Conservation (phyloP, 2,329 filamentous ascomycete species). For the Pseudohalonectria lignicola region DNA sequence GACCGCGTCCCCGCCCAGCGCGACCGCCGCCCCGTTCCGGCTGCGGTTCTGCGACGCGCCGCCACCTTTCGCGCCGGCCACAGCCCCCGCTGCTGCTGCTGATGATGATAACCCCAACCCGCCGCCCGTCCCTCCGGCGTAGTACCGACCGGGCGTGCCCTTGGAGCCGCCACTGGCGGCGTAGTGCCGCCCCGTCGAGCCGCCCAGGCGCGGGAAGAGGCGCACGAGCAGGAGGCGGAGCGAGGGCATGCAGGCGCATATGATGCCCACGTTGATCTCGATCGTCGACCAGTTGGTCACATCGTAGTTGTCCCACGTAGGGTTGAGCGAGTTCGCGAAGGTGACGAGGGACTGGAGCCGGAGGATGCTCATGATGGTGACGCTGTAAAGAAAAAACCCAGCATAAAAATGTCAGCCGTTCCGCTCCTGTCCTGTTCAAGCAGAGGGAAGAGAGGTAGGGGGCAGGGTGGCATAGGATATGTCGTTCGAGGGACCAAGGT, state of each 20-base stretch:
- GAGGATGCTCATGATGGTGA: conserved; percentile 21
- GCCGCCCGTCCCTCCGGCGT: too few species aligned
- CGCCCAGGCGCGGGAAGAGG: conserved; percentile 13
- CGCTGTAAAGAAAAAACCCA: too few species aligned
- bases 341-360: conserved; percentile 17
- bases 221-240: conserved; percentile 16
- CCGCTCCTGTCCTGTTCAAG: too few species aligned
- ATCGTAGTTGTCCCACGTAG: conserved; percentile 17
- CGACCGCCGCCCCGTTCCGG: background rate
- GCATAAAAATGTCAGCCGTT: too few species aligned
- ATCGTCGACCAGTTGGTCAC: conserved; percentile 21
- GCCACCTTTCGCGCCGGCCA: background rate
- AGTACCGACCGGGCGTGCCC: too few species aligned
- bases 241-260: conserved; percentile 21
- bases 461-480: too few species aligned
- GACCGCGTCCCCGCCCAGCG: background rate
- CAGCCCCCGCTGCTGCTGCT: background rate
- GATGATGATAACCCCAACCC: background rate
- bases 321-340: conserved; percentile 17
- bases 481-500: too few species aligned
- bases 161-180: too few species aligned
- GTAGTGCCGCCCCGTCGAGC: too few species aligned
- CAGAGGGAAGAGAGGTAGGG: background rate
- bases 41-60: background rate
- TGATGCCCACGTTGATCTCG: conserved; percentile 21